Percentiles rank a stretch among this genome's conserved stretches.
Evolutionary conservation across 163 green algal genomes (phyloP).

Genomic region (Prototheca stagnorum): DNA sequence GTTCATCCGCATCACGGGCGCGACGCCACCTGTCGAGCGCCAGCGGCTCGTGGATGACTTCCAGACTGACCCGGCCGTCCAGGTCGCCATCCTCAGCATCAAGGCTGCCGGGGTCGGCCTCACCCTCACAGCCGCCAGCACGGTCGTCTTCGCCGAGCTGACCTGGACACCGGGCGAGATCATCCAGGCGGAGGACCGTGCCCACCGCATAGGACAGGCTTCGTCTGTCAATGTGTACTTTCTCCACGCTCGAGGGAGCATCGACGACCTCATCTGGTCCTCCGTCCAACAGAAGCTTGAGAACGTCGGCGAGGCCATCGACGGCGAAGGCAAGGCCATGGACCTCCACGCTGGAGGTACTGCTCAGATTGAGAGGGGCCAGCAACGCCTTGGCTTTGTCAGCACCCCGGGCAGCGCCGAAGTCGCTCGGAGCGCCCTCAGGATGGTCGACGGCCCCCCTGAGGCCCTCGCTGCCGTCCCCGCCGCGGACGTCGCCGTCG

Average conservation of each 20-base stretch:
- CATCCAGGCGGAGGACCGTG: constrained; percentile 60
- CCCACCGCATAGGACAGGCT: constrained; percentile 48
- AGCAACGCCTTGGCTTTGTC: not conserved
- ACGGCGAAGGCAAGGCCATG: constrained; percentile 13
- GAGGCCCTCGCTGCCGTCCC: not conserved
- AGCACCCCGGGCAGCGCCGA: not conserved
- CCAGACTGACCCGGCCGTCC: constrained; percentile 19
- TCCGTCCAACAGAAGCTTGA: constrained; percentile 32
- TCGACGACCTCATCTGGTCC: constrained; percentile 59
- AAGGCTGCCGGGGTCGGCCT: constrained; percentile 49
- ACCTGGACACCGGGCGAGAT: constrained; percentile 54
- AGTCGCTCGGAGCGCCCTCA: not conserved
- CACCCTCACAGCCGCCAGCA: constrained; percentile 50
- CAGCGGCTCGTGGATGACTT: constrained; percentile 30
- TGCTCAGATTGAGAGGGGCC: constrained; percentile 2
- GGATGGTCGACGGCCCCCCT: not conserved
- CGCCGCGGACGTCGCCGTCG: not conserved
- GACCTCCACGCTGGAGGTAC: not conserved
- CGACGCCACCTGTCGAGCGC: constrained; percentile 23
- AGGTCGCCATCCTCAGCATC: constrained; percentile 40
- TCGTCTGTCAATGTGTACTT: constrained; percentile 43
- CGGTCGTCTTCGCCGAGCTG: constrained; percentile 58
- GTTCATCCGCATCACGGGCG: constrained; percentile 62
- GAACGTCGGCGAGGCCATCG: constrained; percentile 29
- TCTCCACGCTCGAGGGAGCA: constrained; percentile 34